Evolutionary conservation across 2,329 filamentous ascomycete species (phyloP).

Genomic region (Alternaria conjuncta): DNA sequence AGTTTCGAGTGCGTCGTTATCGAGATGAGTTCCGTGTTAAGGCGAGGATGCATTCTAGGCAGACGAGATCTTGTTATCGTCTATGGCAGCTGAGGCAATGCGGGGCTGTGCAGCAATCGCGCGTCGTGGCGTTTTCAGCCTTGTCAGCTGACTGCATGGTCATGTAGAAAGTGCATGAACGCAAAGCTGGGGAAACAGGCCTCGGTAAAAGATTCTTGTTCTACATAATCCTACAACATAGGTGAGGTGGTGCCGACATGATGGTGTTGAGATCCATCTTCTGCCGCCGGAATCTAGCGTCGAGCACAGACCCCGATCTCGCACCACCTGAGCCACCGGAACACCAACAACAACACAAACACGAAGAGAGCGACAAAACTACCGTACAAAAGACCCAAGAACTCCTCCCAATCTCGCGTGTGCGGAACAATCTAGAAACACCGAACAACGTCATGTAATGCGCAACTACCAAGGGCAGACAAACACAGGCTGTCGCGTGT

Average conservation of each 20-base stretch:
- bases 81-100: background rate
- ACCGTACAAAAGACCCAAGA: background rate
- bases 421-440: background rate
- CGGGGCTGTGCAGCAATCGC: background rate
- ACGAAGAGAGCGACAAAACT: background rate
- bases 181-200: background rate
- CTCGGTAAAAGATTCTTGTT: background rate
- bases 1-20: background rate
- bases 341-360: background rate
- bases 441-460: background rate
- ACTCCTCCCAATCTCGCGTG: background rate
- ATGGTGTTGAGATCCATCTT: background rate
- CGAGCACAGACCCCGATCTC: background rate
- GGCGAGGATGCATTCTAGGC: background rate
- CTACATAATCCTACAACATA: background rate
- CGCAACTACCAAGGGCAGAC: background rate
- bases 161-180: background rate
- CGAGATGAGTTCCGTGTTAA: background rate
- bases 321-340: background rate
- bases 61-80: background rate
- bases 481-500: slow-evolving; percentile 12
- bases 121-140: background rate
- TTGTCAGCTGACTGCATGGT: background rate
- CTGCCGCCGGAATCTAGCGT: background rate
- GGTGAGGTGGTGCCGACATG: background rate